Percentiles rank a stretch among this genome's conserved stretches.
Conservation (phyloP, 2,329 filamentous ascomycete species). For the Monilinia fructicola region DNA sequence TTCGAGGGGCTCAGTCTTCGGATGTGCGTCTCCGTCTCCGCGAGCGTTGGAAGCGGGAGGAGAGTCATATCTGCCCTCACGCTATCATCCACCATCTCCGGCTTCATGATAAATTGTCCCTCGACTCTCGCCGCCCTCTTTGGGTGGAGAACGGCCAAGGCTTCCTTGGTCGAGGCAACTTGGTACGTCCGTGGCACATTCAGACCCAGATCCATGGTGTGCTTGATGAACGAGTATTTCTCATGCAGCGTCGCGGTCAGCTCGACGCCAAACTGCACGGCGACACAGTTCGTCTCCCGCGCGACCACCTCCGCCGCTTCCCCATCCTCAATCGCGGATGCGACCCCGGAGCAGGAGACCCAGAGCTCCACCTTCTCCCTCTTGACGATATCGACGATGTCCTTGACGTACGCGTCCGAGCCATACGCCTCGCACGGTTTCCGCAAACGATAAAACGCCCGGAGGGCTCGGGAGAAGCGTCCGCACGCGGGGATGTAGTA, state of each 20-base stretch:
- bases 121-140: conserved; percentile 28
- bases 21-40: conserved; percentile 56
- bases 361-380: conserved; percentile 66
- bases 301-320: conserved; percentile 62
- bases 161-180: conserved; percentile 54
- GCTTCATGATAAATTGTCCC: conserved; percentile 17
- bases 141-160: conserved; percentile 52
- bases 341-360: conserved; percentile 56
- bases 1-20: conserved; percentile 46
- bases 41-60: conserved; percentile 55
- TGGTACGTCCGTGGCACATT: conserved; percentile 52
- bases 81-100: conserved; percentile 44
- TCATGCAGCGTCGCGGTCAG: conserved; percentile 56
- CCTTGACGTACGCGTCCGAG: conserved; percentile 53
- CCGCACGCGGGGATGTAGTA: conserved; percentile 51
- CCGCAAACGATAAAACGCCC: conserved; percentile 52
- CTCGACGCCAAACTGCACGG: conserved; percentile 60
- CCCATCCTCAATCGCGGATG: conserved; percentile 61
- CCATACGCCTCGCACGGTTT: not conserved
- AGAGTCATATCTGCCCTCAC: conserved; percentile 62
- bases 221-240: conserved; percentile 64
- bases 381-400: conserved; percentile 58
- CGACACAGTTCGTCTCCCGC: conserved; percentile 55
- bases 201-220: conserved; percentile 55
- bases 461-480: conserved; percentile 57